phyloP scores from a whole-genome alignment of 805 yeast species.

The Myxozyma kluyveri region DNA sequence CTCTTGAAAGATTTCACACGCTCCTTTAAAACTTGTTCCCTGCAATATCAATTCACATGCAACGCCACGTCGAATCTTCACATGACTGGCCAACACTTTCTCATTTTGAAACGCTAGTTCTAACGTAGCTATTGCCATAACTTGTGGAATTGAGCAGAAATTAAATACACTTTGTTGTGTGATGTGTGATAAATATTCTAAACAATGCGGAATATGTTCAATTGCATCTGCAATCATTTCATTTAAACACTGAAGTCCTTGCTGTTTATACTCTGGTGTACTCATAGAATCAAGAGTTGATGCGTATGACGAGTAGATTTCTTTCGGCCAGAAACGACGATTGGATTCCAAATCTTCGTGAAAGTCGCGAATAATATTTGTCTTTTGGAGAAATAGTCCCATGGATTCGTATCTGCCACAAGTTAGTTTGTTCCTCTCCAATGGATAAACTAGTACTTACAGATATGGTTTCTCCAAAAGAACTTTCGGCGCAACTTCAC shows the following conservation, averaged over 20 bases:
- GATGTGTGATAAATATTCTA: constrained; percentile 70
- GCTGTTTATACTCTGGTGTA: constrained; percentile 45
- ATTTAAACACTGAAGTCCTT: constrained; percentile 73
- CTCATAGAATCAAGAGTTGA: constrained; percentile 56
- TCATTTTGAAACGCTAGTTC: constrained; percentile 82
- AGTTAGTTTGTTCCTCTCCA: no score
- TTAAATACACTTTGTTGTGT: constrained; percentile 79
- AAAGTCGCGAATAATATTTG: constrained; percentile 93
- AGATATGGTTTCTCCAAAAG: constrained; percentile 54
- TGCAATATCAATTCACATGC: constrained; percentile 57
- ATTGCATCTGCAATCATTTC: constrained; percentile 79
- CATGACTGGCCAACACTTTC: constrained; percentile 61
- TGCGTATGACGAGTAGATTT: constrained; percentile 86
- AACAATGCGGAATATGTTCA: constrained; percentile 70
- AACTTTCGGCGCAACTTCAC: constrained; percentile 61
- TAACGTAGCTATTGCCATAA: constrained; percentile 96
- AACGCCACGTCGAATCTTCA: constrained; percentile 88
- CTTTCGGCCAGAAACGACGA: constrained; percentile 94
- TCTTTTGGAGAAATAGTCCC: constrained; percentile 95
- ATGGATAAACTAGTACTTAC: no score
- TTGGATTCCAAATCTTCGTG: constrained; percentile 89
- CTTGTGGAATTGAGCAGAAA: constrained; percentile 97
- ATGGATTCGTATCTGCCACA: constrained; percentile 76
- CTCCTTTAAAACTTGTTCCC: constrained; percentile 71
- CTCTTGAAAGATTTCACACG: constrained; percentile 69